These are phyloP conservation scores for Trichophyton benhamiae DNA, from an alignment of 2,329 filamentous ascomycete species.

Conservation along the genomic window DNA sequence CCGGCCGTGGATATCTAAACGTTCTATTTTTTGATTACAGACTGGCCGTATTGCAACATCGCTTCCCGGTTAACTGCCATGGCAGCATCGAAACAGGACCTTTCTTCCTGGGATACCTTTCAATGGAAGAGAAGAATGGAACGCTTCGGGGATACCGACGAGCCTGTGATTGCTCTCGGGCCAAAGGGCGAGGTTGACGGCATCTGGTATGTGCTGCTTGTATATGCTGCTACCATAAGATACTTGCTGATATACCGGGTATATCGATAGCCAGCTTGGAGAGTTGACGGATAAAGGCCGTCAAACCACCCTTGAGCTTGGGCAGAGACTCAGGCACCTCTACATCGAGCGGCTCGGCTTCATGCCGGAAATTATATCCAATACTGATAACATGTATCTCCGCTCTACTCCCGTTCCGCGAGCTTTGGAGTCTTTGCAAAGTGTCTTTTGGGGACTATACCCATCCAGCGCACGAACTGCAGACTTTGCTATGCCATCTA, in stretches of 20 bases:
- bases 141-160: slow-evolving; percentile 59
- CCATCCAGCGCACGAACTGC: slow-evolving; percentile 42
- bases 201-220: slow-evolving; percentile 50
- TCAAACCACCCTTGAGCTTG: slow-evolving; percentile 57
- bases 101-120: slow-evolving; percentile 45
- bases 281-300: slow-evolving; percentile 66
- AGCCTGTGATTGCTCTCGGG: slow-evolving; percentile 57
- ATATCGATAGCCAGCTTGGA: slow-evolving; percentile 35
- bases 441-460: slow-evolving; percentile 64
- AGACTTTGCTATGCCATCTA: slow-evolving; percentile 49
- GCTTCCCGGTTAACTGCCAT: slow-evolving; percentile 58
- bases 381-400: slow-evolving; percentile 54
- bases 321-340: slow-evolving; percentile 53
- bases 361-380: slow-evolving; percentile 48
- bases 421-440: slow-evolving; percentile 64
- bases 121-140: slow-evolving; percentile 64
- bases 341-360: slow-evolving; percentile 66
- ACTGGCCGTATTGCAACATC: slow-evolving; percentile 84
- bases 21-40: slow-evolving; percentile 19
- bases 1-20: slow-evolving; percentile 8
- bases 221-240: neutral
- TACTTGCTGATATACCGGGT: neutral
- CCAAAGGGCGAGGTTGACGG: slow-evolving; percentile 59
- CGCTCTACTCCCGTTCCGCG: slow-evolving; percentile 63
- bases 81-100: slow-evolving; percentile 43